Conservation (phyloP, 2,329 filamentous ascomycete species). For the Stemphylium lycopersici region DNA sequence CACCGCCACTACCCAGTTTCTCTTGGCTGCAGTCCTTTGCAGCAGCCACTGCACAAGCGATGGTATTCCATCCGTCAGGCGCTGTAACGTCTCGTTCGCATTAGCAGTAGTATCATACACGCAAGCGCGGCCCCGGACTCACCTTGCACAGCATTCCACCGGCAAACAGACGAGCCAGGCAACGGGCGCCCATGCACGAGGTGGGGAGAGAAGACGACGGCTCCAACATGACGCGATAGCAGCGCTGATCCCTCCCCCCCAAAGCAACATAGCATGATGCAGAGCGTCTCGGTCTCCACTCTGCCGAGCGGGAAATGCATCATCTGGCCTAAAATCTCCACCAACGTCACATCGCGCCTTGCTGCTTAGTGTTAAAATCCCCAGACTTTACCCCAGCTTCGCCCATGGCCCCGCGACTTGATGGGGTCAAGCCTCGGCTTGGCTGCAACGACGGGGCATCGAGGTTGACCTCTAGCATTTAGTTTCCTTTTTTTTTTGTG, state of each 20-base stretch:
- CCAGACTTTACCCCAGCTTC: conserved; percentile 30
- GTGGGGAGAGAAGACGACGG: background rate
- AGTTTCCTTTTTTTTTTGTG: conserved; percentile 9
- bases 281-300: conserved; percentile 20
- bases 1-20: too few relatives aligned
- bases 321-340: conserved; percentile 15
- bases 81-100: too few relatives aligned
- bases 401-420: conserved; percentile 19
- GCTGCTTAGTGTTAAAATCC: conserved; percentile 16
- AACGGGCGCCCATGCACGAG: too few relatives aligned
- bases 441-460: conserved; percentile 20
- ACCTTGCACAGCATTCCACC: background rate
- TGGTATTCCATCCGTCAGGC: too few relatives aligned
- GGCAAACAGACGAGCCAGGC: background rate
- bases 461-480: conserved; percentile 13
- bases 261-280: background rate
- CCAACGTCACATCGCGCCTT: conserved; percentile 12
- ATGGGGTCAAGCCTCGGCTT: conserved; percentile 17
- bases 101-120: background rate
- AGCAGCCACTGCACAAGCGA: too few relatives aligned
- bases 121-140: background rate
- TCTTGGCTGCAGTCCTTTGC: too few relatives aligned
- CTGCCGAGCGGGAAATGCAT: conserved; percentile 15
- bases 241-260: conserved; percentile 17
- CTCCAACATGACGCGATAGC: background rate